phyloP scores from a whole-genome alignment of 2,329 filamentous ascomycete species.

The Ceratocystiopsis brevicomis region DNA sequence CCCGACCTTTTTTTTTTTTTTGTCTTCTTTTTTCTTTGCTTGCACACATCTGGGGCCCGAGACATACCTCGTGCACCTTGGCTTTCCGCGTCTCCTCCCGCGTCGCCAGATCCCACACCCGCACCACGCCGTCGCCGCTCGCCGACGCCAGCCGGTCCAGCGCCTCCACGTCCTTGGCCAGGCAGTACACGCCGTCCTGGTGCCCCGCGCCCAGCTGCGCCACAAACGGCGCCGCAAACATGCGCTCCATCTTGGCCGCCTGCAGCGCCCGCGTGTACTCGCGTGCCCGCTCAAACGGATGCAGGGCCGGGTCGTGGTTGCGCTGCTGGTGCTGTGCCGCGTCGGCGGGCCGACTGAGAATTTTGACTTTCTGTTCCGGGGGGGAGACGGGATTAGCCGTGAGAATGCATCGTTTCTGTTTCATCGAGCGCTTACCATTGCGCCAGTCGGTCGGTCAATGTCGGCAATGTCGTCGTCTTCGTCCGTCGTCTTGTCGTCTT shows the following conservation, averaged over 20 bases:
- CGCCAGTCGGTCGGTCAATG: no score
- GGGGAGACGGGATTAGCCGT: no score
- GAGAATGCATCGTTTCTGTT: no score
- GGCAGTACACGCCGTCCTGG: slow-evolving; percentile 72
- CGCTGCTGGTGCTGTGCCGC: slow-evolving; percentile 9
- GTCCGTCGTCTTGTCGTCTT: no score
- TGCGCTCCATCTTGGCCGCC: slow-evolving; percentile 82
- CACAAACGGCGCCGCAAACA: slow-evolving; percentile 56
- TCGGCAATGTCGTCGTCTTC: no score
- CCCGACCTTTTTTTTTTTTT: no score
- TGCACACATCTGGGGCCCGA: no score
- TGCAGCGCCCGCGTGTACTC: slow-evolving; percentile 56
- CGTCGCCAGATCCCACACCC: slow-evolving; percentile 44
- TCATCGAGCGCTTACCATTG: no score
- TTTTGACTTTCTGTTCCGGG: slow-evolving; percentile 10
- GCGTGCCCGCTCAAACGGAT: slow-evolving; percentile 78
- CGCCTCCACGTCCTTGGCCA: slow-evolving; percentile 62
- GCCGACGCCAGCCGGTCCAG: slow-evolving; percentile 62
- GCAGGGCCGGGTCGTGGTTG: slow-evolving; percentile 50
- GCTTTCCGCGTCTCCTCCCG: slow-evolving; percentile 54
- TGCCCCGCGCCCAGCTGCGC: slow-evolving; percentile 77
- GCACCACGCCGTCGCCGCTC: slow-evolving; percentile 81
- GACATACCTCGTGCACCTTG: slow-evolving; percentile 52
- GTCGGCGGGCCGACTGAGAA: slow-evolving; percentile 7
- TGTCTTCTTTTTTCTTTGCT: no score